Percentiles rank a stretch among this genome's conserved stretches.
These are phyloP conservation scores for Nymphaea thermarum DNA, from an alignment of 164 flowering plant genomes.

Conservation along the genomic window DNA sequence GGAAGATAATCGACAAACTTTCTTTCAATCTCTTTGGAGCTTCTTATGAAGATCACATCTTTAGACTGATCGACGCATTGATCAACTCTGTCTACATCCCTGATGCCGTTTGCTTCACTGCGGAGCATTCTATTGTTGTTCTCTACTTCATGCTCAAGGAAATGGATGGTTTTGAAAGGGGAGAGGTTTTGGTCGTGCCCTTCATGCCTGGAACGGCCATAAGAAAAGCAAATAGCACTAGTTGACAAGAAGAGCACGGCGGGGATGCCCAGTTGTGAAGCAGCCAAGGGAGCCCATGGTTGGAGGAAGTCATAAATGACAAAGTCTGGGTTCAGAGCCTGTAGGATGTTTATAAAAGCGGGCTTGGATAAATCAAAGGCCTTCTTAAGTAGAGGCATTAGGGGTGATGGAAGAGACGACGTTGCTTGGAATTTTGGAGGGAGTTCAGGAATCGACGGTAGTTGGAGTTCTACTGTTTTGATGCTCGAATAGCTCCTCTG, in stretches of 20 bases:
- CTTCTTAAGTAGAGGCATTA: constrained; percentile 21
- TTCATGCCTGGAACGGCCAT: constrained; percentile 1
- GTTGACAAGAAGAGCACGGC: constrained; percentile 10
- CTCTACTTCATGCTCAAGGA: constrained; percentile 6
- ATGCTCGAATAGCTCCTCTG: not conserved
- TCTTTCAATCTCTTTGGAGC: constrained; percentile 21
- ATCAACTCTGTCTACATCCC: constrained; percentile 4
- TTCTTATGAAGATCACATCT: constrained; percentile 13
- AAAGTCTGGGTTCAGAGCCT: constrained; percentile 13
- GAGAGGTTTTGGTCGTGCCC: constrained; percentile 1
- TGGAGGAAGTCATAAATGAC: constrained; percentile 20
- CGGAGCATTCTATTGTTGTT: not conserved
- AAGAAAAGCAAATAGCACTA: constrained; percentile 5
- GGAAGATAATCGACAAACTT: constrained; percentile 21
- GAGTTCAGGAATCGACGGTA: constrained; percentile 19
- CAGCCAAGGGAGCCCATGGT: constrained; percentile 21
- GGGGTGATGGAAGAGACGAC: constrained; percentile 23
- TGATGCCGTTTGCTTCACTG: constrained; percentile 2
- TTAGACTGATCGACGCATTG: constrained; percentile 10
- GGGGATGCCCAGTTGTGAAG: constrained; percentile 8
- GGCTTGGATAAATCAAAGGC: constrained; percentile 21
- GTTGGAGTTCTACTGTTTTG: constrained; percentile 9
- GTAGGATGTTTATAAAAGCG: constrained; percentile 15
- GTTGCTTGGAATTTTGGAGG: constrained; percentile 18
- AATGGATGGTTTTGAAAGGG: constrained; percentile 10